Evolutionary conservation across 1,284 basidiomycete genomes (phyloP), one percentile per base, ranked within the genome.

Genomic region (Moniliophthora roreri): DNA sequence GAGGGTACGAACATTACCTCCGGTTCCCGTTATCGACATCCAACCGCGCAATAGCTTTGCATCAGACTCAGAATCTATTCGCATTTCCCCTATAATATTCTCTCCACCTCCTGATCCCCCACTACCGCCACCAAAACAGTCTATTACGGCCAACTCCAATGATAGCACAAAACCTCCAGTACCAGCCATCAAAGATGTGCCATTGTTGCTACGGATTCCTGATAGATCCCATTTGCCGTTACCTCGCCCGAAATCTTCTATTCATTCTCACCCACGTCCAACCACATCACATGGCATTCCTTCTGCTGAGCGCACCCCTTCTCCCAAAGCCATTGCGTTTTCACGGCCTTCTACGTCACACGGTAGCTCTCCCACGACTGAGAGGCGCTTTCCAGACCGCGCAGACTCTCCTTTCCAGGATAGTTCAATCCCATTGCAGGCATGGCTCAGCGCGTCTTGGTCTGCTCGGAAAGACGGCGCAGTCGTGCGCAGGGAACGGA

Each of bases 391-490:
- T 45, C 24, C 36, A 10, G 23, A 47, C 11, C 51, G 55, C 8
- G 48, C 55, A 11, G 51, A 56, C 24, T 50, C 55, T 0, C 55
- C 55, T 1, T 56, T 56, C 38, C 15, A 46, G 21, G 51, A 56
- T 42, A 20, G 34, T 26, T 6, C 36, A 21, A 18, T 50, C 16
- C 51, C 51, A 35, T 35, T 45, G n/a, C 48, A 51, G n/a, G 28
- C 42, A 44, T 53, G 38, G 32, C 28, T 56, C 26, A 40, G 42
- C 32, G 35, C 51, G 9, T 44, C 47, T 13, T 48, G 49, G 48
- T 18, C 48, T 11, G 28, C 38, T 10, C n/a, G n/a, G 40, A 28
- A 23, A 18, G 23, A 36, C n/a, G 32, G 39, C 24, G 28, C 50
- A 23, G 44, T 38, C 26, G 21, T 21, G 5, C 18, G 45, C 23